Evolutionary conservation across 495 filamentous ascomycete species (phyloP).

Genomic region (Echria macrotheca): DNA sequence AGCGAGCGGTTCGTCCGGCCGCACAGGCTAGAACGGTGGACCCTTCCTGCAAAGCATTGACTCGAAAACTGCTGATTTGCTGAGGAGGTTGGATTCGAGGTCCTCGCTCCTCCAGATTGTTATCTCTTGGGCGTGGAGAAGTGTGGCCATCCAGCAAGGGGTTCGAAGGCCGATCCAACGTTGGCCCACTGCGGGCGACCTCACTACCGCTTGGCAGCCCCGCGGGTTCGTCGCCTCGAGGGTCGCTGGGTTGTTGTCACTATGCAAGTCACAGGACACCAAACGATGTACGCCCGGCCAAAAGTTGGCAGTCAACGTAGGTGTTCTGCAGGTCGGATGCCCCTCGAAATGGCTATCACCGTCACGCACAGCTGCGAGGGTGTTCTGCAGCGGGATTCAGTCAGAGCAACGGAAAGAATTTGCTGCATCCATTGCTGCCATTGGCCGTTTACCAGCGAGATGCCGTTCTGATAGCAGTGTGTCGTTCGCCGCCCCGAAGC

Average conservation of each 20-base stretch:
- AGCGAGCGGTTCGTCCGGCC: conserved; percentile 8
- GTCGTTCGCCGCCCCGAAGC: background rate
- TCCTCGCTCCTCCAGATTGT: too few relatives aligned
- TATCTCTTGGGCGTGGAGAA: too few relatives aligned
- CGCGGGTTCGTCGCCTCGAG: conserved; percentile 5
- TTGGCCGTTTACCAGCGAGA: conserved; percentile 2
- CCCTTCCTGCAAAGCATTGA: conserved; percentile 8
- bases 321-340: background rate
- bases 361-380: conserved; percentile 6
- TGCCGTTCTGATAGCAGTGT: conserved; percentile 3
- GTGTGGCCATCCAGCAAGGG: too few relatives aligned
- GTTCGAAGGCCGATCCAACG: too few relatives aligned
- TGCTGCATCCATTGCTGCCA: background rate
- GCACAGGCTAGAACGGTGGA: background rate
- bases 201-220: conserved; percentile 4
- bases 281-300: background rate
- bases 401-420: conserved; percentile 2
- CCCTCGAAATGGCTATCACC: background rate
- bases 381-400: conserved; percentile 10
- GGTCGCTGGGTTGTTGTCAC: background rate
- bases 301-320: background rate
- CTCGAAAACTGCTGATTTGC: too few relatives aligned
- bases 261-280: background rate
- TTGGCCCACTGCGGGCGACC: too few relatives aligned
- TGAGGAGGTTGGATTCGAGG: too few relatives aligned